Conservation (phyloP, 768 basidiomycete genomes). For the Naganishia friedmannii region DNA sequence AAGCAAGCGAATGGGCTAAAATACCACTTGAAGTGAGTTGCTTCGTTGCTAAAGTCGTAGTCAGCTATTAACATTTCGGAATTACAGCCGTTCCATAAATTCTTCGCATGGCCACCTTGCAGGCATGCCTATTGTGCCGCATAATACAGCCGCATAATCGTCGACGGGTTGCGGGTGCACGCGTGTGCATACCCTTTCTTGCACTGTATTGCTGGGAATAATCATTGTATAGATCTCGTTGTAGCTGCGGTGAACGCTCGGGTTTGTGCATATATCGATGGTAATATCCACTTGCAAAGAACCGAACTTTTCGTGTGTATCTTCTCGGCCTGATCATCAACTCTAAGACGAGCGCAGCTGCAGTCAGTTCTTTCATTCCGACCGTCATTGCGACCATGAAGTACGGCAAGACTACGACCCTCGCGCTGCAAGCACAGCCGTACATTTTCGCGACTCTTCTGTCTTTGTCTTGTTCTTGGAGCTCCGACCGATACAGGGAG, state of each 20-base stretch:
- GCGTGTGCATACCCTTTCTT: background rate
- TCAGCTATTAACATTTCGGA: background rate
- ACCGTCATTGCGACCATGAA: conserved; percentile 42
- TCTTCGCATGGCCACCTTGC: conserved; percentile 43
- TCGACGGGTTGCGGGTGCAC: background rate
- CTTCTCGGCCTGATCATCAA: conserved; percentile 30
- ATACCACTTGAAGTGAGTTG: conserved; percentile 44
- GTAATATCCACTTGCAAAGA: background rate
- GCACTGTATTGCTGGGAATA: background rate
- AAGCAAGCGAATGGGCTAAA: conserved; percentile 52
- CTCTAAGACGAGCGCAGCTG: conserved; percentile 44
- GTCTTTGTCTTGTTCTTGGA: conserved; percentile 34
- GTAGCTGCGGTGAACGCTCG: background rate
- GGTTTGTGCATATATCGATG: background rate
- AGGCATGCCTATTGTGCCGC: conserved; percentile 24
- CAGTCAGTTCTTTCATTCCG: conserved; percentile 41
- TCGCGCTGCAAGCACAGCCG: conserved; percentile 42
- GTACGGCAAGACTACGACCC: conserved; percentile 29
- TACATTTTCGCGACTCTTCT: conserved; percentile 41
- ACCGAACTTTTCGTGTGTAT: too few species aligned
- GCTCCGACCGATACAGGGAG: conserved; percentile 37
- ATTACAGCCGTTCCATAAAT: conserved; percentile 45
- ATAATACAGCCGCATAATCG: conserved; percentile 8
- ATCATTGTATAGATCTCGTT: conserved; percentile 1
- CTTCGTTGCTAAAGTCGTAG: background rate